A percentile compares a stretch with the other conserved stretches of the same genome.
Evolutionary conservation across 805 yeast species (phyloP).

Genomic region (Zygosaccharomyces gambellarensis): DNA sequence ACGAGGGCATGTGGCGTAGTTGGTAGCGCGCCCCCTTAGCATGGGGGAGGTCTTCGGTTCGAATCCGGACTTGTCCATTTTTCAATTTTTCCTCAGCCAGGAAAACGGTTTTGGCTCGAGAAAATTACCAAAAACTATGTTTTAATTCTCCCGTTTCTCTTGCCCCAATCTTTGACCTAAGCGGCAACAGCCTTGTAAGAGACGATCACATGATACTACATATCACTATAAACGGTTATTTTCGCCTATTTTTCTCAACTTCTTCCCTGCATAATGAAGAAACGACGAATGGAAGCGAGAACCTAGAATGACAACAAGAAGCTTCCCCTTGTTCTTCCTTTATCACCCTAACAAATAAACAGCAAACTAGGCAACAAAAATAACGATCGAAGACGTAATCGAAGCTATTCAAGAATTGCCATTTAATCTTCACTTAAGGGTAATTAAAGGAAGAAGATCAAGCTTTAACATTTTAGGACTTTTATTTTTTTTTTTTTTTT

Average conservation of each 20-base stretch:
- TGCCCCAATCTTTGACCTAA: too few relatives aligned
- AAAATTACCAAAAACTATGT: background rate
- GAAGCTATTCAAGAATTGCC: background rate
- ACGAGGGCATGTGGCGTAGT: slow-evolving; percentile 8
- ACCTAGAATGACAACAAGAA: background rate
- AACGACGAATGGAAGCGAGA: slow-evolving; percentile 2
- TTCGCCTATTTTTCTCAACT: background rate
- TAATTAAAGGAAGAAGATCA: background rate
- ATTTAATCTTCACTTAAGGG: too few relatives aligned
- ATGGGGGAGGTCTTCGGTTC: slow-evolving; percentile 10
- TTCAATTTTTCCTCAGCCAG: background rate
- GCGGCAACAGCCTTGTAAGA: too few relatives aligned
- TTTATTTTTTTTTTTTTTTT: background rate
- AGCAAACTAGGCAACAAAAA: background rate
- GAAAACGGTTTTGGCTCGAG: too few relatives aligned
- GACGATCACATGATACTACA: background rate
- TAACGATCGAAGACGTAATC: background rate
- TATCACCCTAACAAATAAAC: slow-evolving; percentile 1
- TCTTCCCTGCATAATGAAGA: slow-evolving; percentile 2
- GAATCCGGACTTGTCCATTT: slow-evolving; percentile 9
- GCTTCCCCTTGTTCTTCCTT: background rate
- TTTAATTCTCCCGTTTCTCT: too few relatives aligned
- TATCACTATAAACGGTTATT: background rate
- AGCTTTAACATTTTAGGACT: background rate
- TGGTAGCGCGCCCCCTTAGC: slow-evolving; percentile 11